Base-by-base conservation (phyloP, 83 land plant genomes). In the Larix sibirica region DNA sequence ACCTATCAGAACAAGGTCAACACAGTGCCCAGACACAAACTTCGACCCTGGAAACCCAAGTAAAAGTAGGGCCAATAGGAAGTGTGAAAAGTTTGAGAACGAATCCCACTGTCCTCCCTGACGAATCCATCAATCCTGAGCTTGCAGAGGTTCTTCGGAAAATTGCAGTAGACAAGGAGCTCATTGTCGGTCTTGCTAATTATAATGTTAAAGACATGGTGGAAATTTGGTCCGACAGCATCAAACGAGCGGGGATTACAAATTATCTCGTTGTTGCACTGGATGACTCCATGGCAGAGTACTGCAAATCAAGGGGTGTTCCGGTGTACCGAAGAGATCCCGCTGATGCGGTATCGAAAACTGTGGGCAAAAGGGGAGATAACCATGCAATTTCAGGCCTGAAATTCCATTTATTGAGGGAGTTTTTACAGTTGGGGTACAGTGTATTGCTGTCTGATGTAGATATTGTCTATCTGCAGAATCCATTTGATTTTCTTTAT, bases 391-490 rank as follows among this genome's bases (percentile, higher is more conserved):
- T 96, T 80, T 96, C 98, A 21, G 98, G 90, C 21, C 58, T 92
- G 77, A 96, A 96, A 84, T 96, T 96, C 44, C 94, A 89, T 56
- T 85, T 96, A 24, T 86, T 95, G 68, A 89, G 99, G 50, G 99
- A 96, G 85, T 97, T 97, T 80, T 85, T 97, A 74, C 97, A 94
- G 83, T 90, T 97, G 26, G 99, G 99, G 0, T 96, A 97, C 85
- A 91, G 99, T 81, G 96, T 97, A 23, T 91, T 97, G 67, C 91
- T 97, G 61, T 96, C 98, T 16, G 99, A 97, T 83, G 92, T 97
- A 67, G 99, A 97, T 83, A 94, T 97, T 31, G 91, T 97, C 0
- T 97, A 94, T 88, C 77, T 97, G 82, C 98, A 97, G 75, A 94
- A 97, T 81, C 99, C 99, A 10, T 97, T 97, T 87, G 84, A 91